phyloP scores from a whole-genome alignment of 192 early-diverging fungal species.

The Entrophospora sp. region DNA sequence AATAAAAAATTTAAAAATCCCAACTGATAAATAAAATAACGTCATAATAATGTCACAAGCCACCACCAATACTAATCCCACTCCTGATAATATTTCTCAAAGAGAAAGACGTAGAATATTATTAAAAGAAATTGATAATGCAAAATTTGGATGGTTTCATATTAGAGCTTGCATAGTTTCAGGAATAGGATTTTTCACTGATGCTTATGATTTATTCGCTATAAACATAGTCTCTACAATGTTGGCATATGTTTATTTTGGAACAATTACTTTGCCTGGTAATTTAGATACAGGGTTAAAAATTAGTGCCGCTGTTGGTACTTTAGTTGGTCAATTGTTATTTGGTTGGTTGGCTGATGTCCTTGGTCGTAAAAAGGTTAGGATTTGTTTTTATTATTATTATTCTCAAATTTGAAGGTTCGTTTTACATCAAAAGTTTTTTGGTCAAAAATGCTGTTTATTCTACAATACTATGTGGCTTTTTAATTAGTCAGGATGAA shows the following conservation, averaged over 20 bases:
- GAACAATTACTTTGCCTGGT: slow-evolving; percentile 49
- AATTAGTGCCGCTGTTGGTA: slow-evolving; percentile 80
- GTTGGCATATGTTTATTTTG: slow-evolving; percentile 63
- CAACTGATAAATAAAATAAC: too few relatives aligned
- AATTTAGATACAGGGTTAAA: slow-evolving; percentile 70
- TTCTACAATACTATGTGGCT: too few relatives aligned
- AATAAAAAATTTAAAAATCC: too few relatives aligned
- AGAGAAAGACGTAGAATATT: slow-evolving; percentile 28
- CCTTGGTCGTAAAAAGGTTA: slow-evolving; percentile 66
- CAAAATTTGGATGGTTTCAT: slow-evolving; percentile 72
- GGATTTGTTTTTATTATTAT: not conserved
- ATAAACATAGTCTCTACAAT: slow-evolving; percentile 89
- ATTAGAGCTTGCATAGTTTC: slow-evolving; percentile 57
- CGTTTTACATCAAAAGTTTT: too few relatives aligned
- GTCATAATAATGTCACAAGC: too few relatives aligned
- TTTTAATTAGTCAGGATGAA: too few relatives aligned
- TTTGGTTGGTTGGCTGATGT: slow-evolving; percentile 81
- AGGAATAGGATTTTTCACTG: slow-evolving; percentile 79
- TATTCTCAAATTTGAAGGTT: too few relatives aligned
- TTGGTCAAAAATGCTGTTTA: too few relatives aligned
- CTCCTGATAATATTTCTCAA: too few relatives aligned
- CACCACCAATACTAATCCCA: too few relatives aligned
- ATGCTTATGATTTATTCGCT: slow-evolving; percentile 94
- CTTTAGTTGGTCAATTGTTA: slow-evolving; percentile 82
- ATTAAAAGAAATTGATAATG: slow-evolving; percentile 53